These are phyloP conservation scores for Kluyveromyces starmeri DNA, from an alignment of 805 yeast genomes.

Conservation along the genomic window DNA sequence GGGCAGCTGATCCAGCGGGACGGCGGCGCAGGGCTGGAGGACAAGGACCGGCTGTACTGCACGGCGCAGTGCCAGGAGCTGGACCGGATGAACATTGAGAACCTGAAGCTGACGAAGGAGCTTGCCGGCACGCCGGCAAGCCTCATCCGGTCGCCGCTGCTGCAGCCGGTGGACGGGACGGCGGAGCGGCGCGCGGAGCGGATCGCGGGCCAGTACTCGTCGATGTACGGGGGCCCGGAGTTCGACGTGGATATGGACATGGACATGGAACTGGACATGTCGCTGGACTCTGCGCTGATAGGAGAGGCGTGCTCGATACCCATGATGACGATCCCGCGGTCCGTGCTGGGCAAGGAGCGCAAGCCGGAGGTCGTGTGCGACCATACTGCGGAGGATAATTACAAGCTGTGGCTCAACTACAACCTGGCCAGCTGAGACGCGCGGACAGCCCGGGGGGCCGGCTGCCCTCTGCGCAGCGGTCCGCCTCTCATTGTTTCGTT, in stretches of 20 bases:
- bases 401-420: slow-evolving; percentile 24
- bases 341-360: slow-evolving; percentile 2
- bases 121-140: slow-evolving; percentile 8
- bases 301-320: slow-evolving; percentile 3
- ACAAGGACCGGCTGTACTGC: slow-evolving; percentile 19
- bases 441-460: too few relatives aligned
- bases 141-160: slow-evolving; percentile 10
- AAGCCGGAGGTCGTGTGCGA: slow-evolving; percentile 11
- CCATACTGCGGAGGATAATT: slow-evolving; percentile 25
- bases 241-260: slow-evolving; percentile 1
- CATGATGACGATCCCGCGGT: slow-evolving; percentile 7
- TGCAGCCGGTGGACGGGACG: slow-evolving; percentile 8
- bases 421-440: slow-evolving; percentile 5
- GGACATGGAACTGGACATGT: slow-evolving; percentile 4
- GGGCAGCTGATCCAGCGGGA: slow-evolving; percentile 28
- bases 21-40: not conserved
- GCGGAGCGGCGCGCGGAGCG: not conserved
- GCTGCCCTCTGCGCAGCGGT: too few relatives aligned
- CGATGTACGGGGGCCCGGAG: too few relatives aligned
- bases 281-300: not conserved
- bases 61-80: slow-evolving; percentile 18
- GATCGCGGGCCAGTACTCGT: not conserved
- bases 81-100: slow-evolving; percentile 6
- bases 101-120: slow-evolving; percentile 4
- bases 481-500: too few relatives aligned